These are phyloP conservation scores for Platanus orientalis DNA, from an alignment of 164 flowering plant genomes.

Conservation along the genomic window DNA sequence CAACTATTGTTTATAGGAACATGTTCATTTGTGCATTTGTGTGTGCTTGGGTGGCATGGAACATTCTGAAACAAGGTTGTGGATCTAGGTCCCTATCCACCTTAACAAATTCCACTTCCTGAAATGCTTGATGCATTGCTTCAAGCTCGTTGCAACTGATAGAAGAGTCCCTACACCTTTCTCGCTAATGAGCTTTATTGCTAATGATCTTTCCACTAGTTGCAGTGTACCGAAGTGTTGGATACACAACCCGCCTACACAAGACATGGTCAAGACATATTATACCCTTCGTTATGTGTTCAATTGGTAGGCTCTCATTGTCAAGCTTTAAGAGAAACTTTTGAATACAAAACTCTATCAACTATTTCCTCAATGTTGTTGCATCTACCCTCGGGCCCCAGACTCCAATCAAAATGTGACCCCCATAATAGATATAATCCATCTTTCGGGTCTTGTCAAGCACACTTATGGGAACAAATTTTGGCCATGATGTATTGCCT, in stretches of 20 bases:
- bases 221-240: conserved; percentile 90
- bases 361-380: conserved; percentile 77
- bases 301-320: conserved; percentile 84
- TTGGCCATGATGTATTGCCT: no score
- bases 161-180: conserved; percentile 92
- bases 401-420: conserved; percentile 86
- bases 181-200: no score
- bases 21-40: no score
- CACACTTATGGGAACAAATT: no score
- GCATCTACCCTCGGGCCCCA: conserved; percentile 95
- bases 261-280: conserved; percentile 97
- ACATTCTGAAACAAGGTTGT: no score
- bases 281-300: conserved; percentile 93
- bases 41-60: no score
- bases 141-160: conserved; percentile 92
- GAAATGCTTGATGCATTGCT: conserved; percentile 86
- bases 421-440: conserved; percentile 86
- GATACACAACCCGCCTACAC: conserved; percentile 90
- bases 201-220: conserved; percentile 97
- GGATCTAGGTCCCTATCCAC: no score
- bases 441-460: no score
- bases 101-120: no score
- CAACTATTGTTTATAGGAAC: no score
- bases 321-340: conserved; percentile 84
- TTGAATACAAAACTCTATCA: no score